These are phyloP conservation scores for Apophysomyces elegans DNA, from an alignment of 371 early-diverging fungal genomes.

Conservation along the genomic window DNA sequence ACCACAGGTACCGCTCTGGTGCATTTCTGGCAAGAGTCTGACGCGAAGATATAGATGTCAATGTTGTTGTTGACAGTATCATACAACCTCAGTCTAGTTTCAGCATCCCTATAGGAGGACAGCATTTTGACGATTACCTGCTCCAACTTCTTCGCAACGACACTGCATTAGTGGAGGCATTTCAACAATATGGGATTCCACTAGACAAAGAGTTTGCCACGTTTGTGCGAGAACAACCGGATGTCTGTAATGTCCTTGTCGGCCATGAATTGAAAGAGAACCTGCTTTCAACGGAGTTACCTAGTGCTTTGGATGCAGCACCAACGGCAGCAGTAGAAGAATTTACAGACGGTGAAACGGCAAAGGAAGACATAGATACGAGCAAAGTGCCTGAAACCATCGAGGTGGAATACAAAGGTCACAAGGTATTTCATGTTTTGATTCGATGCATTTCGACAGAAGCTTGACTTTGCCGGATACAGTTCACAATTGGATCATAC, in stretches of 20 bases:
- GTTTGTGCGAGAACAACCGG: slow-evolving; percentile 60
- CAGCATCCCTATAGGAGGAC: slow-evolving; percentile 71
- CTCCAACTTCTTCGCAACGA: slow-evolving; percentile 62
- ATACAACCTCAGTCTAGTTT: slow-evolving; percentile 62
- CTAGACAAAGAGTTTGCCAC: slow-evolving; percentile 61
- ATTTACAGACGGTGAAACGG: slow-evolving; percentile 31
- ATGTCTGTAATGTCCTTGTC: slow-evolving; percentile 57
- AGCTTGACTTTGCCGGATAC: slow-evolving; percentile 5
- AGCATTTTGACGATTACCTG: slow-evolving; percentile 67
- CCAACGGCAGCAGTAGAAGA: slow-evolving; percentile 46
- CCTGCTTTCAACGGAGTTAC: slow-evolving; percentile 19
- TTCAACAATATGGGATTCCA: slow-evolving; percentile 44
- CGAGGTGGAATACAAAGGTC: slow-evolving; percentile 63
- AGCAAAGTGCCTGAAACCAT: slow-evolving; percentile 36
- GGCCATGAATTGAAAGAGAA: slow-evolving; percentile 50
- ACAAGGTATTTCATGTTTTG: slow-evolving; percentile 42
- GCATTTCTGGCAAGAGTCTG: neutral
- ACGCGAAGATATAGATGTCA: slow-evolving; percentile 53
- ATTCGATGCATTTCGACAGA: neutral
- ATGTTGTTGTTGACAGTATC: slow-evolving; percentile 73
- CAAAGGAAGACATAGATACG: slow-evolving; percentile 32
- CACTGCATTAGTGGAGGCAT: slow-evolving; percentile 38
- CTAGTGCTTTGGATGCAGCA: slow-evolving; percentile 28
- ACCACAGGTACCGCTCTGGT: slow-evolving; percentile 57
- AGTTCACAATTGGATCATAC: slow-evolving; percentile 65